These are phyloP conservation scores for Daedaleopsis nitida DNA, from an alignment of 768 basidiomycete species.

Conservation along the genomic window DNA sequence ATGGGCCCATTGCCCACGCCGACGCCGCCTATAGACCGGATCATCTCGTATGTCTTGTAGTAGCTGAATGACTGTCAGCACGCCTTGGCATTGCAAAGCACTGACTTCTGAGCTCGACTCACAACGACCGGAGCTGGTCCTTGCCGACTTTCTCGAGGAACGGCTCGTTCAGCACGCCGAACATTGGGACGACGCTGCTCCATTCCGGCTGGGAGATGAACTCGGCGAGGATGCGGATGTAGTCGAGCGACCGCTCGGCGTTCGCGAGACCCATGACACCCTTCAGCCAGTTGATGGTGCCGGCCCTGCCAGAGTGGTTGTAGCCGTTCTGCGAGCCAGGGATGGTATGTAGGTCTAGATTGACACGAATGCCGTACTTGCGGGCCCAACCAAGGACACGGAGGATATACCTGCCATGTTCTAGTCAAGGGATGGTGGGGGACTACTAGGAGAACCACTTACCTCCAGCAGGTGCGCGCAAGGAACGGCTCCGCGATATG, in stretches of 20 bases:
- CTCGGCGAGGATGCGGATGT: slow-evolving; percentile 72
- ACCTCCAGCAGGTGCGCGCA: slow-evolving; percentile 74
- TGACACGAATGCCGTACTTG: slow-evolving; percentile 87
- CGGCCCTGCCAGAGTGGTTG: slow-evolving; percentile 62
- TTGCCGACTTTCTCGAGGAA: slow-evolving; percentile 53
- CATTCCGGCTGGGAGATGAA: slow-evolving; percentile 82
- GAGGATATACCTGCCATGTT: slow-evolving; percentile 59
- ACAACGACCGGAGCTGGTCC: slow-evolving; percentile 61
- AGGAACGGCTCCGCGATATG: slow-evolving; percentile 12
- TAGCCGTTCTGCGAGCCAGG: slow-evolving; percentile 83
- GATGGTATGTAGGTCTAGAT: slow-evolving; percentile 76
- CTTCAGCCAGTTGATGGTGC: slow-evolving; percentile 60
- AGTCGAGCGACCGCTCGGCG: slow-evolving; percentile 75
- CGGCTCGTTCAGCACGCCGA: slow-evolving; percentile 70
- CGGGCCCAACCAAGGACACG: slow-evolving; percentile 79
- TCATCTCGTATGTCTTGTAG: slow-evolving; percentile 58
- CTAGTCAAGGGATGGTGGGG: background rate
- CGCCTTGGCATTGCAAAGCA: slow-evolving; percentile 32
- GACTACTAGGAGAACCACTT: slow-evolving; percentile 23
- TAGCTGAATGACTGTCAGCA: slow-evolving; percentile 39
- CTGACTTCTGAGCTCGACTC: slow-evolving; percentile 16
- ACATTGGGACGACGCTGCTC: slow-evolving; percentile 58
- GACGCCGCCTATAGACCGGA: slow-evolving; percentile 73
- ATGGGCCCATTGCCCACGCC: slow-evolving; percentile 65
- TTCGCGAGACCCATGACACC: slow-evolving; percentile 88